Evolutionary conservation across 768 basidiomycete species (phyloP), one percentile per base, ranked within the genome.

Genomic region (Hydnomerulius pinastri): DNA sequence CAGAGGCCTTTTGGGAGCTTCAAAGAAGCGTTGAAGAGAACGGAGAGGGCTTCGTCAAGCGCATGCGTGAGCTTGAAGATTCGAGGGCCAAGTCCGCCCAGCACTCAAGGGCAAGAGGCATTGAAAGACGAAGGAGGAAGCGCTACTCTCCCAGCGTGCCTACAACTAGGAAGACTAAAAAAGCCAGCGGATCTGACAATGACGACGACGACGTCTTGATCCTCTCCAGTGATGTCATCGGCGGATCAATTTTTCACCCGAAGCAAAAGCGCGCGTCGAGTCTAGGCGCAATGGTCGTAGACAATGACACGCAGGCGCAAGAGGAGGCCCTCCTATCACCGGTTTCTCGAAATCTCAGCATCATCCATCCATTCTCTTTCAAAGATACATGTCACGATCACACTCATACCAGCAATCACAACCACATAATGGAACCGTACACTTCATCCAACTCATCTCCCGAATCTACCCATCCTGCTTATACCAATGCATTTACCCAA

Each of bases 41-140:
- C 54, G 85, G 83, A 17, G 86, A 89, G 57, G 80, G 82, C 6
- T 75, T 89, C 41, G 77, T 90, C 11, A 78, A 74, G 48, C 82
- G 83, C 44, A 89, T 90, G 87, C 83, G 83, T 48, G 82, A 87
- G 55, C 85, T 82, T 61, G 87, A 89, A 64, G 68, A 73, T 42
- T 73, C 74, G 21, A 73, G 81, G 48, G 77, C 77, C 30, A 69
- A 70, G 50, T 69, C 71, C 28, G 69, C 64, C 43, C 62, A 68
- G 12, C 67, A 70, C 48, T 65, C 65, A 29, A 73, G 72, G 36
- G 65, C 71, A 46, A 74, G 73, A 43, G 72, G 72, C 18, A 51
- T 67, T 21, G 71, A 73, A 49, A 72, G 67, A 59, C 71, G 76
- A 52, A 73, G 73, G 15, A 74, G 69, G 56, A 77, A 77, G 58